Evolutionary conservation across 2,329 filamentous ascomycete genomes (phyloP).

Genomic region (Calonectria fujianensis): DNA sequence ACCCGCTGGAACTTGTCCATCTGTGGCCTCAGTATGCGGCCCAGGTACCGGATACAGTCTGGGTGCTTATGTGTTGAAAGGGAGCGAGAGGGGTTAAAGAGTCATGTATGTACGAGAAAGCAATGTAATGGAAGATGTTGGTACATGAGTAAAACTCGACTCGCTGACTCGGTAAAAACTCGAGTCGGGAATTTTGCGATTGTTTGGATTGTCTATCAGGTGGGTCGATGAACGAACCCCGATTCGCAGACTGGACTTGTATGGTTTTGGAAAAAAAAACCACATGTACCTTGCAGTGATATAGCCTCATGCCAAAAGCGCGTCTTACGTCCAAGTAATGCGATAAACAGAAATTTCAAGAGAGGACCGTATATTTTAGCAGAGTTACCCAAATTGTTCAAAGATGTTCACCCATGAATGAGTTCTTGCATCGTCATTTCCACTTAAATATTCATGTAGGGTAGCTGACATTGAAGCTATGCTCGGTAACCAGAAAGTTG

Average conservation of each 20-base stretch:
- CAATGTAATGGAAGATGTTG: conserved; percentile 31
- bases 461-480: background rate
- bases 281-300: too few relatives aligned
- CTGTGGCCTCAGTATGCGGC: conserved; percentile 31
- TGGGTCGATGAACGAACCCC: background rate
- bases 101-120: conserved; percentile 37
- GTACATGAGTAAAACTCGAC: background rate
- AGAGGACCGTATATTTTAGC: background rate
- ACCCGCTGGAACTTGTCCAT: conserved; percentile 48
- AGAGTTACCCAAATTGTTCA: too few relatives aligned
- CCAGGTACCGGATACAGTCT: conserved; percentile 34
- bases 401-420: too few relatives aligned
- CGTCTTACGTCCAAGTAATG: too few relatives aligned
- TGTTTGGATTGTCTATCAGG: background rate
- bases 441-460: background rate
- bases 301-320: too few relatives aligned
- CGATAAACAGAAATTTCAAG: too few relatives aligned
- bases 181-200: background rate
- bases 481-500: background rate
- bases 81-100: background rate
- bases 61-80: conserved; percentile 30
- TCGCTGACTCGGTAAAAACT: too few relatives aligned
- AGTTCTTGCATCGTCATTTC: too few relatives aligned
- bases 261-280: too few relatives aligned
- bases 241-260: too few relatives aligned